phyloP scores from a whole-genome alignment of 257 asterid genomes.

The Agastache rugosa region DNA sequence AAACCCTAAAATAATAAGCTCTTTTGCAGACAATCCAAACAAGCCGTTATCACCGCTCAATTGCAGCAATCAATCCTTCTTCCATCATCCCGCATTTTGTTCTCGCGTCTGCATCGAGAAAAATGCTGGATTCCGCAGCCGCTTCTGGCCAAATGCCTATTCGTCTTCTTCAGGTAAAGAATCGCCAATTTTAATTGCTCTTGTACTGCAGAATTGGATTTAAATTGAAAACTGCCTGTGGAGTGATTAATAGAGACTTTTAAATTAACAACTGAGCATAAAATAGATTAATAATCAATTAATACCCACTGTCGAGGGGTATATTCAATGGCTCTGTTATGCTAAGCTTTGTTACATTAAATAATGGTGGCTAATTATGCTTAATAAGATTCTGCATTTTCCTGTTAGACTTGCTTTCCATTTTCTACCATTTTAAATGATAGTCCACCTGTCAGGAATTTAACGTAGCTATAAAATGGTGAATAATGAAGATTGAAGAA shows the following conservation, averaged over 20 bases:
- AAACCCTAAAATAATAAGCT: slow-evolving; percentile 37
- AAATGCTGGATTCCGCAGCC: slow-evolving; percentile 30
- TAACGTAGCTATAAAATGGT: not conserved
- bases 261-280: too few species aligned
- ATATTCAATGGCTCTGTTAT: too few species aligned
- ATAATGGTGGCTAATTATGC: too few species aligned
- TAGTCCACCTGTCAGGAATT: not conserved
- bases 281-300: too few species aligned
- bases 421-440: too few species aligned
- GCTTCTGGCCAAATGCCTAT: slow-evolving; percentile 48
- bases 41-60: slow-evolving; percentile 24
- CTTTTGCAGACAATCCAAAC: slow-evolving; percentile 35
- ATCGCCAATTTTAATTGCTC: not conserved
- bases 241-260: not conserved
- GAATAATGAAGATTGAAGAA: not conserved
- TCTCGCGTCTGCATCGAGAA: slow-evolving; percentile 31
- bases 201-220: not conserved
- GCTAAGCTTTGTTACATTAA: not conserved
- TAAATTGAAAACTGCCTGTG: not conserved
- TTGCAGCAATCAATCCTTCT: not conserved
- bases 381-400: too few species aligned
- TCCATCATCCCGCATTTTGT: slow-evolving; percentile 40
- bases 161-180: slow-evolving; percentile 63
- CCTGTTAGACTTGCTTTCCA: not conserved
- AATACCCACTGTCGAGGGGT: too few species aligned